Percentiles rank a stretch among this genome's conserved stretches.
Evolutionary conservation across 495 filamentous ascomycete genomes (phyloP).

Genomic region (Amorphotheca resinae): DNA sequence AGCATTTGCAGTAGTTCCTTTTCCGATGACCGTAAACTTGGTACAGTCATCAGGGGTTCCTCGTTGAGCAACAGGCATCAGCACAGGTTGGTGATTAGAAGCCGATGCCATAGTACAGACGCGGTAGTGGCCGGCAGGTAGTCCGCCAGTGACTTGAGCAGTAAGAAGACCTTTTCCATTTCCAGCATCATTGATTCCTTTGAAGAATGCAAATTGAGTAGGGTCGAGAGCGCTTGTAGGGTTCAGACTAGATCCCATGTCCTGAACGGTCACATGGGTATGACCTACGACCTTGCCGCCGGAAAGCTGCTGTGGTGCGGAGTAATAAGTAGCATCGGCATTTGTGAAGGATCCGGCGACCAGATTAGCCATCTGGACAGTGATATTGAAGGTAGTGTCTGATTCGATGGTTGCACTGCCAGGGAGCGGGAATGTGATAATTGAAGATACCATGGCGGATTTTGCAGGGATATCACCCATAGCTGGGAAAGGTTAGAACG

Average conservation of each 20-base stretch:
- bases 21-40: slow-evolving; percentile 36
- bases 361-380: slow-evolving; percentile 47
- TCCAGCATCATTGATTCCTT: slow-evolving; percentile 62
- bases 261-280: slow-evolving; percentile 60
- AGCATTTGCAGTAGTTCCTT: slow-evolving; percentile 12
- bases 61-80: slow-evolving; percentile 68
- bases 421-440: slow-evolving; percentile 43
- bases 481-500: slow-evolving; percentile 14
- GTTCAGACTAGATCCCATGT: slow-evolving; percentile 37
- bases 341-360: slow-evolving; percentile 55
- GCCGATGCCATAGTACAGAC: slow-evolving; percentile 58
- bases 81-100: slow-evolving; percentile 61
- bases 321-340: slow-evolving; percentile 50
- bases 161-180: slow-evolving; percentile 47
- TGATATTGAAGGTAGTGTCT: slow-evolving; percentile 43
- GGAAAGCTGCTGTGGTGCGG: slow-evolving; percentile 50
- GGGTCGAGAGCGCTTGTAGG: slow-evolving; percentile 41
- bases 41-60: slow-evolving; percentile 63
- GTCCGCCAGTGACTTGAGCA: slow-evolving; percentile 46
- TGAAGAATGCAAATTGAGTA: slow-evolving; percentile 57
- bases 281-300: slow-evolving; percentile 52
- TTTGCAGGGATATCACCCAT: slow-evolving; percentile 62
- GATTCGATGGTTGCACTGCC: slow-evolving; percentile 32
- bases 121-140: slow-evolving; percentile 54
- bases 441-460: slow-evolving; percentile 51